Base-by-base conservation (phyloP, 2,329 filamentous ascomycete species). In the Pseudopyricularia cyperi region DNA sequence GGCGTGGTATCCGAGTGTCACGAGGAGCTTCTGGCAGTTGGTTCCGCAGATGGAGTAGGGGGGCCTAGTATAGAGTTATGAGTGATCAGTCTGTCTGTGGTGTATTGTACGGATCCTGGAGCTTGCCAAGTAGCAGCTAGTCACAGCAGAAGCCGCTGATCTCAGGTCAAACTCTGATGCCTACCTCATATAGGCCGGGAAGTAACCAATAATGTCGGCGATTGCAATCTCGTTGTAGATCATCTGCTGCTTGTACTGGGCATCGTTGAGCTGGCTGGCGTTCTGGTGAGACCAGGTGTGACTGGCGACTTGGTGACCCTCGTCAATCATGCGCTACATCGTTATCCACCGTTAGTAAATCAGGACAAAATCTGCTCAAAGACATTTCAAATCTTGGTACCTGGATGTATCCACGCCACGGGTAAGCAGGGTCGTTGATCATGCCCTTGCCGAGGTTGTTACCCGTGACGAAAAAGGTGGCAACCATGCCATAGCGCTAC, bases 401-500 rank as follows among this genome's bases (percentile, higher is more conserved):
- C 64, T 68, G 65, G 58, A 78, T 72, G 42, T 71, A 65, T 14
- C 64, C 64, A n/a, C 68, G 63, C 64, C 70, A 76, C n/a, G 65
- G 65, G 11, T 68, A 66, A 15, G 65, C 68, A 3, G 69, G 63
- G 52, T 73, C 68, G 55, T 80, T 77, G 57, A 80, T 80, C 57
- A 70, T 62, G 35, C 76, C 75, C 62, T 79, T 79, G 57, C 71
- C 71, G 37, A 75, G 67, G 63, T 77, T 79, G 63, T 72, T 77
- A 5, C 76, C 76, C 7, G 73, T 79, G 55, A 85, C 71, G 63
- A 85, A 85, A 62, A 87, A 87, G 2, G 83, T 86, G 2, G 80
- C 82, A 56, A 78, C 82, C 14, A 78, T 80, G 28, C 74, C 68
- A 60, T 83, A 81, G 26, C 66, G 69, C 58, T 63, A 32, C 7